Percentiles rank a stretch among this genome's conserved stretches.
Conservation (phyloP, 495 filamentous ascomycete genomes). For the Schizothecium vesticola region DNA sequence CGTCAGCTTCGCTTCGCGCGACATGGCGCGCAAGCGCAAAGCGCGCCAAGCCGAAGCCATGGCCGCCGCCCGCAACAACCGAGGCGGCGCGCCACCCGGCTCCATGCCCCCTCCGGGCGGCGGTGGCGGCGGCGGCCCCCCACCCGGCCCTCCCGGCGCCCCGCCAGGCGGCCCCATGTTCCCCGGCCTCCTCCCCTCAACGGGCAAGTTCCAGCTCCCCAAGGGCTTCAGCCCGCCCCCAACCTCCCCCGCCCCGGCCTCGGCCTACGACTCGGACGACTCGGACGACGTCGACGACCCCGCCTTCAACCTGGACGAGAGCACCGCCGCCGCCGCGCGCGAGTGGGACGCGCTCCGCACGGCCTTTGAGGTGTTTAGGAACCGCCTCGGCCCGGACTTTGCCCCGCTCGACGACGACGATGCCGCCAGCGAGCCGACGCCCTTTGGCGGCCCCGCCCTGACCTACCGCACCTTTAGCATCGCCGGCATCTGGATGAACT, state of each 20-base stretch:
- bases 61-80: constrained; percentile 7
- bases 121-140: constrained; percentile 17
- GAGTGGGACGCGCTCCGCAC: constrained; percentile 74
- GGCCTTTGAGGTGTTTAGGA: constrained; percentile 62
- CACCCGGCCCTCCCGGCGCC: constrained; percentile 25
- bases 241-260: constrained; percentile 2
- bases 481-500: constrained; percentile 77
- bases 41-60: constrained; percentile 38
- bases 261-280: constrained; percentile 33
- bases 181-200: constrained; percentile 61
- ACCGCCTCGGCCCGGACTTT: constrained; percentile 69
- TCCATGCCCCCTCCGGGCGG: constrained; percentile 10
- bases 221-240: constrained; percentile 49
- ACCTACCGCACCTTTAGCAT: constrained; percentile 84
- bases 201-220: constrained; percentile 47
- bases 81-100: too few species aligned
- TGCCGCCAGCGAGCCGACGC: constrained; percentile 57
- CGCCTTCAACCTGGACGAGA: constrained; percentile 43
- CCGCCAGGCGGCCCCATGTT: constrained; percentile 37
- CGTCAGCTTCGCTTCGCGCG: constrained; percentile 73
- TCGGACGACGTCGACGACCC: constrained; percentile 32
- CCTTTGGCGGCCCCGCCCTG: constrained; percentile 71
- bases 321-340: constrained; percentile 61
- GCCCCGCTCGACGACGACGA: constrained; percentile 73
- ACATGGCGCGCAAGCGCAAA: constrained; percentile 71